Evolutionary conservation across 768 basidiomycete genomes (phyloP).

Genomic region (Pilatotrama ljubarskyi): DNA sequence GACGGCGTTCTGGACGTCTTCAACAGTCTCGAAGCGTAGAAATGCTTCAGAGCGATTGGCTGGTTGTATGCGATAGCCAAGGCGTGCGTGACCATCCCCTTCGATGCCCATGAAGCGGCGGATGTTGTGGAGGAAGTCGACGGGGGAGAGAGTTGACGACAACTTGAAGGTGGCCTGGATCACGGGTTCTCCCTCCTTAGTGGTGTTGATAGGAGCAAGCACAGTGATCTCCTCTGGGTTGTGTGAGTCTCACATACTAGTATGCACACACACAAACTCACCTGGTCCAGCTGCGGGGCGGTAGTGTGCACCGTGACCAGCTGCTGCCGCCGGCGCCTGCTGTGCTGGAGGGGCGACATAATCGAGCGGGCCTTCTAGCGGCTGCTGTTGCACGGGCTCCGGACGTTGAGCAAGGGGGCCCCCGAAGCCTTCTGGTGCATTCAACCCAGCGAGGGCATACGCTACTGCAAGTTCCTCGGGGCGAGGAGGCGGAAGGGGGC

Average conservation of each 20-base stretch:
- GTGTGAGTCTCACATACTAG: too few relatives aligned
- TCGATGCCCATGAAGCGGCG: background rate
- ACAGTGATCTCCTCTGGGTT: too few relatives aligned
- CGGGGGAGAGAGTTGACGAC: background rate
- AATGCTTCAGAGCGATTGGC: background rate
- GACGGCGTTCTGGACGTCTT: background rate
- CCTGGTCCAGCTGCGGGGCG: background rate
- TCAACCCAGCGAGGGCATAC: background rate
- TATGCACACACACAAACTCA: background rate
- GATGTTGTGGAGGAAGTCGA: background rate
- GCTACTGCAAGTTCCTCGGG: background rate
- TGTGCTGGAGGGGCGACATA: background rate
- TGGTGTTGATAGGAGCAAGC: background rate
- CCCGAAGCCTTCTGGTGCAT: background rate
- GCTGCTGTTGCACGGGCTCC: background rate
- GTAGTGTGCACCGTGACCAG: background rate
- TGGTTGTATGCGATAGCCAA: background rate
- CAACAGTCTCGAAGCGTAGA: background rate
- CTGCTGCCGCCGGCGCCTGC: background rate
- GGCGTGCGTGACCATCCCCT: background rate
- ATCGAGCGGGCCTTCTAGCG: too few relatives aligned
- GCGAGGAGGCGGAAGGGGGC: background rate
- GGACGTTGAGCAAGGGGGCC: background rate
- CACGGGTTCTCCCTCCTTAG: background rate
- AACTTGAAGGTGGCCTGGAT: background rate